A percentile compares a stretch with the other conserved stretches of the same genome.
phyloP scores from a whole-genome alignment of 306 rosid species.

The Mimosa pudica region DNA sequence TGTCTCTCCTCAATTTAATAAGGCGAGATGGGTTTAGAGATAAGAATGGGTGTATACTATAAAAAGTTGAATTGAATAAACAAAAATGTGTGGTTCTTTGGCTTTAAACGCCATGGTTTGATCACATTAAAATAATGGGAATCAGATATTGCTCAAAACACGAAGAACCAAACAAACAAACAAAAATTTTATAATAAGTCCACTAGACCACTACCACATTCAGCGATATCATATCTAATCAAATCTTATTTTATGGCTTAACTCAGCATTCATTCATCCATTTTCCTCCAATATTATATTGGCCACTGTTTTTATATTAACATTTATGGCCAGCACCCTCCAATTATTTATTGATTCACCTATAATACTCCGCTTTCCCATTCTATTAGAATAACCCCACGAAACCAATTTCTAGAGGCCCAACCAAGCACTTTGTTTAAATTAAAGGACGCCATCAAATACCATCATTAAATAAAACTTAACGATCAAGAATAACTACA shows the following conservation, averaged over 20 bases:
- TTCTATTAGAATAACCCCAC: not conserved
- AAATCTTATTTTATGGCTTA: conserved; percentile 3
- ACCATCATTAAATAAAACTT: not conserved
- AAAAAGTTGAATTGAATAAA: not conserved
- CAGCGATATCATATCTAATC: not conserved
- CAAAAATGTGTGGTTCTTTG: not conserved
- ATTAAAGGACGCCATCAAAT: not conserved
- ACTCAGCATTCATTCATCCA: conserved; percentile 25
- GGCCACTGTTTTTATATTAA: not conserved
- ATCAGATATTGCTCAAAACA: not conserved
- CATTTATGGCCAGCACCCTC: conserved; percentile 30
- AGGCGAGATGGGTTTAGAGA: not conserved
- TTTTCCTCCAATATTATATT: not conserved
- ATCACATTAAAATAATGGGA: not conserved
- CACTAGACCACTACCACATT: not conserved
- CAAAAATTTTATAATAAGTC: not conserved
- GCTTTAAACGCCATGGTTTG: not conserved
- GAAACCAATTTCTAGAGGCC: conserved; percentile 20
- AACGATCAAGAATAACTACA: not conserved
- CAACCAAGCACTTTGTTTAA: not conserved
- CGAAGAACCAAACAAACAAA: not conserved
- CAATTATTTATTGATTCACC: conserved; percentile 9
- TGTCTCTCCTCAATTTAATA: not conserved
- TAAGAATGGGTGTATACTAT: not conserved
- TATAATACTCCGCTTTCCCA: not conserved